These are phyloP conservation scores for Xerocomus potaroensis DNA, from an alignment of 768 basidiomycete genomes.

Conservation along the genomic window DNA sequence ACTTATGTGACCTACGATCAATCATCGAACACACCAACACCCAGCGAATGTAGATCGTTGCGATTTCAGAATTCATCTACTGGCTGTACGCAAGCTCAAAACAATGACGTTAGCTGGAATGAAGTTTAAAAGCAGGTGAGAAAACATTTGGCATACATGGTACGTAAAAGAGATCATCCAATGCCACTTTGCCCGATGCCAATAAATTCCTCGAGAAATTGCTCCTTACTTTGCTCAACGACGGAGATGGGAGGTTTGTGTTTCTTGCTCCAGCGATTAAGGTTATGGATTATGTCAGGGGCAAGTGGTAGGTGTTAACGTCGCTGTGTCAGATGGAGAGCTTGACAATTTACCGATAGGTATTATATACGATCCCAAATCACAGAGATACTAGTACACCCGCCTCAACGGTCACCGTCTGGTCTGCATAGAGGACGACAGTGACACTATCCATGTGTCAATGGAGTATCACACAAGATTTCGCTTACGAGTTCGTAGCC, in stretches of 20 bases:
- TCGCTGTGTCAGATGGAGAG: background rate
- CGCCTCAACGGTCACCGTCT: background rate
- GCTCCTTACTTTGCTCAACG: background rate
- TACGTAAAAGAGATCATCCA: too few relatives aligned
- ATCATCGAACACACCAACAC: too few relatives aligned
- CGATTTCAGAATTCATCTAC: too few relatives aligned
- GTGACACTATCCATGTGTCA: conserved; percentile 2
- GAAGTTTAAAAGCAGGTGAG: too few relatives aligned
- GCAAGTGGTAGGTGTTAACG: background rate
- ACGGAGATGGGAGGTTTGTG: background rate
- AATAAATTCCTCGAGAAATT: background rate
- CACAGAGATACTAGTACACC: conserved; percentile 3
- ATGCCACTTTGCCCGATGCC: too few relatives aligned
- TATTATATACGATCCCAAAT: conserved; percentile 2
- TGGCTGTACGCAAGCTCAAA: too few relatives aligned
- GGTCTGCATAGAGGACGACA: background rate
- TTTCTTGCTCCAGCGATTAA: background rate
- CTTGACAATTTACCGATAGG: background rate
- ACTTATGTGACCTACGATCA: too few relatives aligned
- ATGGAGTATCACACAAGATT: conserved; percentile 2
- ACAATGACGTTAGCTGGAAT: too few relatives aligned
- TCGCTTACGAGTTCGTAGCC: background rate
- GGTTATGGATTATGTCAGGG: conserved; percentile 2
- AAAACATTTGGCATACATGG: too few relatives aligned
- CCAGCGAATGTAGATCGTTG: too few relatives aligned